Percentiles rank a stretch among this genome's conserved stretches.
phyloP scores from a whole-genome alignment of 208 protist genomes.

The Histomonas meleagridis region DNA sequence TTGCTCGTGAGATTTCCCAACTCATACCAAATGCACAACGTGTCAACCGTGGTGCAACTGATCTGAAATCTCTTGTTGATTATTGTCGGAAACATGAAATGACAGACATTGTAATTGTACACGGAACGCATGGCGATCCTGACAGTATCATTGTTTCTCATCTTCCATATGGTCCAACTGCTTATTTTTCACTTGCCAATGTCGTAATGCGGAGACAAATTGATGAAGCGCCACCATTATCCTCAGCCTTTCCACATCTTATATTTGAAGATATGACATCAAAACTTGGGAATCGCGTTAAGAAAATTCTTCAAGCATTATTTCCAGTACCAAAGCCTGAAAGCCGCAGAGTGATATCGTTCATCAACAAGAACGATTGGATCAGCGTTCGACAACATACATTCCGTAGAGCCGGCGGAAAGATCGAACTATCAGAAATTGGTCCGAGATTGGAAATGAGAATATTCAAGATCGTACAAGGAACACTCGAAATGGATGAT shows the following conservation, averaged over 20 bases:
- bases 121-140: slow-evolving; percentile 78
- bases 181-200: slow-evolving; percentile 88
- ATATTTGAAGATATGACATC: slow-evolving; percentile 93
- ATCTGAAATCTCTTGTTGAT: slow-evolving; percentile 67
- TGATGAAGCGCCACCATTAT: slow-evolving; percentile 55
- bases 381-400: slow-evolving; percentile 95
- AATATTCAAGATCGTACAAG: slow-evolving; percentile 84
- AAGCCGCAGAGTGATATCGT: slow-evolving; percentile 80
- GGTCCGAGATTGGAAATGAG: slow-evolving; percentile 92
- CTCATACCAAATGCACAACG: slow-evolving; percentile 89
- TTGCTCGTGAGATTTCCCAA: slow-evolving; percentile 90
- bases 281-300: slow-evolving; percentile 75
- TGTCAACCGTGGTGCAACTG: slow-evolving; percentile 81
- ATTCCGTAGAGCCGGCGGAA: slow-evolving; percentile 51
- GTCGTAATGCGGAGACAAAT: slow-evolving; percentile 89
- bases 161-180: slow-evolving; percentile 91
- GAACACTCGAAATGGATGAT: slow-evolving; percentile 64
- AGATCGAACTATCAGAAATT: slow-evolving; percentile 83
- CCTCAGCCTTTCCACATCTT: slow-evolving; percentile 86
- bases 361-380: slow-evolving; percentile 90
- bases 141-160: slow-evolving; percentile 82
- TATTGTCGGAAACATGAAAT: slow-evolving; percentile 71
- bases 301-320: slow-evolving; percentile 67
- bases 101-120: slow-evolving; percentile 91
- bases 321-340: slow-evolving; percentile 91